Evolutionary conservation across 495 filamentous ascomycete genomes (phyloP).

Genomic region (Penicillium atrosanguineum): DNA sequence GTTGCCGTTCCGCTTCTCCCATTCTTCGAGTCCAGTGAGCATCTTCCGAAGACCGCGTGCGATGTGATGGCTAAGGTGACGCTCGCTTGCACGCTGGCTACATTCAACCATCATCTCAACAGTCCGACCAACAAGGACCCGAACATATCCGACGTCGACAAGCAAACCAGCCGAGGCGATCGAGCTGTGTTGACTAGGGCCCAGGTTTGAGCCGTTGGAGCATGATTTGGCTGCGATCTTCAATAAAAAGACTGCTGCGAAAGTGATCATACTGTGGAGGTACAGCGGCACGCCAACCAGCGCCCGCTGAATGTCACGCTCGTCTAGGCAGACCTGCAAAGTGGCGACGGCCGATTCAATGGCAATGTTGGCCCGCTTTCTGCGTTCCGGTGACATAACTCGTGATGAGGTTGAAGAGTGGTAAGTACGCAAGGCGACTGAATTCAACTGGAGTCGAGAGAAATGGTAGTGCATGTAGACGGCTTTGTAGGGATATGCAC

Average conservation of each 20-base stretch:
- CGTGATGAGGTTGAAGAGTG: conserved; percentile 47
- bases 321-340: conserved; percentile 47
- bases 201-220: conserved; percentile 27
- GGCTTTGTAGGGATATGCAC: conserved; percentile 52
- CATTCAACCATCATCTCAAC: conserved; percentile 48
- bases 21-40: conserved; percentile 47
- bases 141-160: conserved; percentile 44
- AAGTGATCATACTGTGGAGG: conserved; percentile 57
- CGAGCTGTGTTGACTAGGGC: conserved; percentile 36
- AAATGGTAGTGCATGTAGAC: conserved; percentile 54
- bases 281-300: conserved; percentile 54
- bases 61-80: conserved; percentile 54
- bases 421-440: conserved; percentile 55
- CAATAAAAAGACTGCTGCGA: conserved; percentile 53
- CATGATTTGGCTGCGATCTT: conserved; percentile 50
- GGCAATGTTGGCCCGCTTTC: conserved; percentile 52
- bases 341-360: conserved; percentile 53
- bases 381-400: conserved; percentile 48
- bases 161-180: conserved; percentile 43
- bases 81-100: conserved; percentile 49
- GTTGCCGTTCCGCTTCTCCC: conserved; percentile 40
- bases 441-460: conserved; percentile 57
- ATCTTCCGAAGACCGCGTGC: conserved; percentile 52
- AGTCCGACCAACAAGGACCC: conserved; percentile 42
- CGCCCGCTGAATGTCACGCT: conserved; percentile 48